Conservation (phyloP, 306 rosid genomes). For the Castanopsis chinensis region DNA sequence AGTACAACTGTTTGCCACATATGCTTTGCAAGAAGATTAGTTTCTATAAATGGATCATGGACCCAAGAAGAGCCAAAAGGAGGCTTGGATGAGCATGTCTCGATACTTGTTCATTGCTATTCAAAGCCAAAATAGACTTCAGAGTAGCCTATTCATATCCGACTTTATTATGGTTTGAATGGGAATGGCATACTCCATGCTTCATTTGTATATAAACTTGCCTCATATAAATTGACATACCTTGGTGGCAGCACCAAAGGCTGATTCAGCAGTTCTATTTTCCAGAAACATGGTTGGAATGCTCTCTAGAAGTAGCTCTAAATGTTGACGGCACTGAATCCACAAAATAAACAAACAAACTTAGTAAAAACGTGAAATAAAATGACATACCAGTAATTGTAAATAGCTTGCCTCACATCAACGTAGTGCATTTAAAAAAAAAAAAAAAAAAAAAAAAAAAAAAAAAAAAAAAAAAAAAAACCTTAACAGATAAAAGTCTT, state of each 20-base stretch:
- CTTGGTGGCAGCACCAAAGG: constrained; percentile 96
- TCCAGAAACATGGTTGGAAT: constrained; percentile 88
- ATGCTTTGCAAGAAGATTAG: no score
- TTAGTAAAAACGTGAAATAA: neutral
- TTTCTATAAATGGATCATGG: no score
- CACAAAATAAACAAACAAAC: constrained; percentile 19
- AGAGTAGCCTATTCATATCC: neutral
- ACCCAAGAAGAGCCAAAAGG: neutral
- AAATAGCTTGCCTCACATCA: no score
- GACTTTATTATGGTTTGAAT: neutral
- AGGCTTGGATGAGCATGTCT: neutral
- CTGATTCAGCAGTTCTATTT: constrained; percentile 87
- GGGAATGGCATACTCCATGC: neutral
- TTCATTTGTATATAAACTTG: neutral
- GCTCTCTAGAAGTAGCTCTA: constrained; percentile 78
- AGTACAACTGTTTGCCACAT: no score
- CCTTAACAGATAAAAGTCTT: constrained; percentile 22
- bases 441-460: constrained; percentile 20
- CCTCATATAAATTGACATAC: constrained; percentile 40
- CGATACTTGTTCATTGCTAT: neutral
- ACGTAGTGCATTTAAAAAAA: neutral
- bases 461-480: constrained; percentile 3
- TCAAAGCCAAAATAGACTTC: neutral
- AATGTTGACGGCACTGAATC: constrained; percentile 85
- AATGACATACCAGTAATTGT: no score